Evolutionary conservation across 306 rosid genomes (phyloP), one percentile per base, ranked within the genome.

Genomic region (Gastrolobium villosum): DNA sequence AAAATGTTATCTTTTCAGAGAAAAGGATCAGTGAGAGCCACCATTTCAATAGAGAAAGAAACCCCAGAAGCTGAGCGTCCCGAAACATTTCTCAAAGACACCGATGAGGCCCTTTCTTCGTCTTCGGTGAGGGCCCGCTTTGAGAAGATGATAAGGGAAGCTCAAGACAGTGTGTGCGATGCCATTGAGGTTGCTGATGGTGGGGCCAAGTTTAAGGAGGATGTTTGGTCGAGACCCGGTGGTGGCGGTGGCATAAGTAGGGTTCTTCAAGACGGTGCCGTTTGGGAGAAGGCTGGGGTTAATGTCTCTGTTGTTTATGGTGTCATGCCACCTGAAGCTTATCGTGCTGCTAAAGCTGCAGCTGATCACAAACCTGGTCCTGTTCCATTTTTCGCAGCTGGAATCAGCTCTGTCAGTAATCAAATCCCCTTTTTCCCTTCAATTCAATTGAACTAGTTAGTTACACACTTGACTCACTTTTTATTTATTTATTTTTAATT

Each of bases 231-330:
- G 6, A 87, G 99, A 54, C 98, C 99, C 5, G 99, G 99, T 0
- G 98, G 99, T 3, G 97, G 99, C 5, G 99, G 99, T 0, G 99
- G 99, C 6, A 95, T 95, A 30, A 95, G 99, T 57, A 88, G 98
- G 89, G 99, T 95, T 30, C 90, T 95, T 20, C 99, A 95, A 28
- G 96, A 93, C 41, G 98, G 99, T 34, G 94, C 91, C 44, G 90
- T 95, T 76, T 92, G 91, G 91, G 99, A 95, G 90, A 95, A 95
- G 78, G 99, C 99, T 43, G 99, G 99, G 6, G 99, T 95, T 30
- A 95, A 95, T 83, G 99, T 95, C 30, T 93, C 98, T 3, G 97
- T 95, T 39, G 99, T 95, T 15, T 95, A 95, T 14, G 99, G 99
- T 7, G 87, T 93, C 4, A 95, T 95, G 99, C 99, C 99, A 4